Evolutionary conservation across 441 rosid species (phyloP), one percentile per base, ranked within the genome.

Genomic region (Aleurites moluccanus): DNA sequence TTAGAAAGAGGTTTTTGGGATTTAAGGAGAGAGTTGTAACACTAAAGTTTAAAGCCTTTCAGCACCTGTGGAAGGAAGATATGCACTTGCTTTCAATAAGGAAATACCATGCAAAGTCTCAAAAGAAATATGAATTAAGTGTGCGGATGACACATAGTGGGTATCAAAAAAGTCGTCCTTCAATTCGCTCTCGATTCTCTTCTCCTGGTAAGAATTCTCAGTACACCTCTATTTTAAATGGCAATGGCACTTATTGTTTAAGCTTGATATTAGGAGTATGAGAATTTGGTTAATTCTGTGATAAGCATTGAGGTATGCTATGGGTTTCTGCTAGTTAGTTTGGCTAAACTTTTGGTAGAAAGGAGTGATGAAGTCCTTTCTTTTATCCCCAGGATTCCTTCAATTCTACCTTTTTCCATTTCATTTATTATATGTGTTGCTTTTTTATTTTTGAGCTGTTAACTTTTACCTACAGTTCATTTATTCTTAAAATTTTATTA

Each of bases 61-160:
- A 85, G 75, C 88, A 85, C 68, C 79, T 85, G 18, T 97, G 99
- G 99, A 91, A 87, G 89, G 95, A 92, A 84, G 98, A 97, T 81
- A 47, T 88, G 87, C 85, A 72, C 28, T 78, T 81, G 75, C 86
- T 84, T 50, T 87, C 91, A 27, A 70, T 81, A 28, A 79, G 82
- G 80, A 97, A 89, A 81, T 76, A 62, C 66, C 90, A 86, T 69
- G 84, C 90, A 28, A 92, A 86, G 83, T 81, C 96, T 75, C 94
- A 85, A 75, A 91, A 85, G 76, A 94, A 89, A 86, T 72, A 66
- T 66, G 99, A 92, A 47, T 76, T 81, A 10, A 84, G 84, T 81
- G 78, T 86, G 77, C 85, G 93, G 35, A 75, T 87, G 71, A 79
- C 79, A 21, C 77, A 83, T 75, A 78, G 82, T 72, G 90, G 88